A percentile compares a stretch with the other conserved stretches of the same genome.
phyloP scores from a whole-genome alignment of 129 eudicot genomes.

The Ambrosia artemisiifolia region DNA sequence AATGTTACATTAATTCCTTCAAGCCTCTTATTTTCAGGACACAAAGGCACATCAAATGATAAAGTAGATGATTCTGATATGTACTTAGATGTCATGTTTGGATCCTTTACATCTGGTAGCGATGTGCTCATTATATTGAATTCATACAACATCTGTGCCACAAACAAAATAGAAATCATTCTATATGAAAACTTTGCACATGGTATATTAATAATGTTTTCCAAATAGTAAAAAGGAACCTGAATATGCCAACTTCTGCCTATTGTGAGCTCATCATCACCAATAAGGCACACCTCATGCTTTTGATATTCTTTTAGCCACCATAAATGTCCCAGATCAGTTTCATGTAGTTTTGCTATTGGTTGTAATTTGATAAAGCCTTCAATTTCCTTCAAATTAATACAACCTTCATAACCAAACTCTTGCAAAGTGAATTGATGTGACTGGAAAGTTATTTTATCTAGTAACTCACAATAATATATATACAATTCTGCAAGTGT shows the following conservation, averaged over 20 bases:
- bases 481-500: conserved; percentile 27
- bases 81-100: too few species aligned
- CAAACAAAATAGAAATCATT: not conserved
- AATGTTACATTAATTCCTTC: not conserved
- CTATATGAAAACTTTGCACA: not conserved
- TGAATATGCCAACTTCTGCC: conserved; percentile 16
- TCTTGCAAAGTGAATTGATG: not conserved
- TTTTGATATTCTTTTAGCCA: conserved; percentile 32
- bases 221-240: conserved; percentile 5
- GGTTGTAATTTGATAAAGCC: conserved; percentile 27
- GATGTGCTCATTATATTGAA: too few species aligned
- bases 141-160: conserved; percentile 14
- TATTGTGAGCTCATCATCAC: not conserved
- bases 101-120: too few species aligned
- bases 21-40: too few species aligned
- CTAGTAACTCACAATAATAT: conserved; percentile 18
- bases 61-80: too few species aligned
- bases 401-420: not conserved
- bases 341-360: conserved; percentile 12
- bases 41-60: too few species aligned
- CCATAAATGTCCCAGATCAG: not conserved
- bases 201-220: not conserved
- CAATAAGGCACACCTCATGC: not conserved
- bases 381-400: conserved; percentile 23
- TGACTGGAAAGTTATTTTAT: conserved; percentile 12